Conservation (phyloP, 2,329 filamentous ascomycete species). For the Trichoderma sp. region DNA sequence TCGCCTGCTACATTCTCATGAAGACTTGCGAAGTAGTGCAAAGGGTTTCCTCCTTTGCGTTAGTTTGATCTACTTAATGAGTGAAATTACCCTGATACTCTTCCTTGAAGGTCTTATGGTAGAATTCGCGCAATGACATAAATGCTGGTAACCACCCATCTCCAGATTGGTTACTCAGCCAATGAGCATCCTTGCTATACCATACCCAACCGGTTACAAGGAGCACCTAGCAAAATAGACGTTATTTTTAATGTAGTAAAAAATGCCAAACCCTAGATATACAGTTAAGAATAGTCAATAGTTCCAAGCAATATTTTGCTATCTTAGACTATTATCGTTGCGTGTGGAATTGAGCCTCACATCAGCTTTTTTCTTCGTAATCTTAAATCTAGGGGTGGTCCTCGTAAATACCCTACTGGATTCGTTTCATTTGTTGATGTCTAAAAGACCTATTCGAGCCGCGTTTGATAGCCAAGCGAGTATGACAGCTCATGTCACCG, state of each 20-base stretch:
- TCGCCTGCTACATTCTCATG: neutral
- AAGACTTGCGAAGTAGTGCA: neutral
- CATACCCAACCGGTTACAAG: too few relatives aligned
- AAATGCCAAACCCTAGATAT: neutral
- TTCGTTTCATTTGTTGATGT: neutral
- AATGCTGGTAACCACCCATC: too few relatives aligned
- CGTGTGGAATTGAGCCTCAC: neutral
- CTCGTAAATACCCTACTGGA: neutral
- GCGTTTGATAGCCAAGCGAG: neutral
- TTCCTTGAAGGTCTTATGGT: too few relatives aligned
- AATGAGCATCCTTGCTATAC: too few relatives aligned
- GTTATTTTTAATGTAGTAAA: too few relatives aligned
- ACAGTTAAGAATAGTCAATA: neutral
- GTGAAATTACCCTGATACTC: too few relatives aligned
- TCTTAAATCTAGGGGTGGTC: neutral
- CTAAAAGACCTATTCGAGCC: neutral
- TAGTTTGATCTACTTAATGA: too few relatives aligned
- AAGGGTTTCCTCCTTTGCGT: too few relatives aligned
- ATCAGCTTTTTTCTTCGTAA: neutral
- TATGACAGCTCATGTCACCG: neutral
- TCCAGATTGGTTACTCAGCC: too few relatives aligned
- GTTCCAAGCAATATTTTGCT: neutral
- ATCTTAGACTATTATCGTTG: neutral
- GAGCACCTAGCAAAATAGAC: too few relatives aligned
- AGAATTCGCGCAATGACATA: too few relatives aligned